Evolutionary conservation across 2,329 filamentous ascomycete genomes (phyloP), one percentile per base, ranked within the genome.

Genomic region (Trichophyton schoenleinii): DNA sequence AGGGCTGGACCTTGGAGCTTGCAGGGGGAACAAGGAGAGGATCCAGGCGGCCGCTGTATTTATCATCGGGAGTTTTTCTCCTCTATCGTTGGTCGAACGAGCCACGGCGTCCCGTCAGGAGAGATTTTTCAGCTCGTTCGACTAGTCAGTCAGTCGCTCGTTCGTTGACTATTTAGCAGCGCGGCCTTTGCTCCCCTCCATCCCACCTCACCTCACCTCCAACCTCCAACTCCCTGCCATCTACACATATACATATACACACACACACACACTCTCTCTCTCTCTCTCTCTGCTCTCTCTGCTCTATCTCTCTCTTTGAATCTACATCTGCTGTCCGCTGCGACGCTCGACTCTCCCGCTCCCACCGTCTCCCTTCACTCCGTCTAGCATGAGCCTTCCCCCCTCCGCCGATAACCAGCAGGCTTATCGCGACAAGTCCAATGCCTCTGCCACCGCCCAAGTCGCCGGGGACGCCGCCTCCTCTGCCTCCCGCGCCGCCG

Each of bases 401-500:
- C 68, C 70, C 62, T 66, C 68, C 63, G 65, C 68, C 49, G 64
- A 65, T 57, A 64, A 63, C 57, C 63, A 55, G 60, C 64, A 67
- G 57, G 61, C 66, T 25, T 65, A 67, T 65, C 61, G 58, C 36
- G 63, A 63, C 57, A 63, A 66, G 63, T 70, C 69, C 61, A 68
- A 76, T 76, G 74, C 72, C 72, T 68, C 70, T 70, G 67, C 71
- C 70, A 62, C 73, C 73, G 7, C 55, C 55, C 68, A 75, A 72
- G 68, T 72, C 70, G 62, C 72, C 74, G 68, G 72, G 72, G 70
- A 74, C 68, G 63, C 74, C 73, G 59, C 74, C 80, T 57, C 75
- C 75, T 63, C 72, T 77, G 48, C 76, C 75, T 63, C 76, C 77
- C 66, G 72, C 73, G 61, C 74, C 76, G 63, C 74, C 75, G 79